phyloP scores from a whole-genome alignment of 768 basidiomycete species.

The Pulveroboletus sp. region DNA sequence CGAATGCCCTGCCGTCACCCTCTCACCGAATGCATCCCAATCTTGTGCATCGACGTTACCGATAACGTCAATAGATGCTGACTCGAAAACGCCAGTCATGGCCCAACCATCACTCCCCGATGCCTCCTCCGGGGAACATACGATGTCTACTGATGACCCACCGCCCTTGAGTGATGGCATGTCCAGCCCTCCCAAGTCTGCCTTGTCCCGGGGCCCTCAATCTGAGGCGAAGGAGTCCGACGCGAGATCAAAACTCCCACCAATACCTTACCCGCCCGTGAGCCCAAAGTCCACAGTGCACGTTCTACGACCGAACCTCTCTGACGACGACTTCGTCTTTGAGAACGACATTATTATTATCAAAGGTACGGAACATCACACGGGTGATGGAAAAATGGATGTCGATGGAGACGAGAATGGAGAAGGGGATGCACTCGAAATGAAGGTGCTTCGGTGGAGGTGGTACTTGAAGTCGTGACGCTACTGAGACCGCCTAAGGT shows the following conservation, averaged over 20 bases:
- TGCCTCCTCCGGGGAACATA: neutral
- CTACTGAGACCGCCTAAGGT: neutral
- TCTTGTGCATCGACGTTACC: neutral
- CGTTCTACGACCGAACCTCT: slow-evolving; percentile 17
- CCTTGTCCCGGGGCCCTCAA: neutral
- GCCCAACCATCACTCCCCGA: neutral
- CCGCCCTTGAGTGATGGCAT: neutral
- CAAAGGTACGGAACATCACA: neutral
- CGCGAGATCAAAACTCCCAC: neutral
- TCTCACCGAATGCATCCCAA: neutral
- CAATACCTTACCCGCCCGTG: neutral
- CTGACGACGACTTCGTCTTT: slow-evolving; percentile 20
- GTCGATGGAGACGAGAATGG: slow-evolving; percentile 12
- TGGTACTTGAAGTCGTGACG: slow-evolving; percentile 11
- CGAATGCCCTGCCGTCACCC: neutral
- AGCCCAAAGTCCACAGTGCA: neutral
- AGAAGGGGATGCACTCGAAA: slow-evolving; percentile 6
- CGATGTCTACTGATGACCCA: neutral
- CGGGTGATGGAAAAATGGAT: slow-evolving; percentile 10
- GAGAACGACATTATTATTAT: slow-evolving; percentile 18
- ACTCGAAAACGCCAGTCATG: slow-evolving; percentile 6
- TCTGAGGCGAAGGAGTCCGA: slow-evolving; percentile 1
- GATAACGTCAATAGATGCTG: neutral
- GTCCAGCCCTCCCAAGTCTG: slow-evolving; percentile 5
- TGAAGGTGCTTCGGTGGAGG: slow-evolving; percentile 28